phyloP scores from a whole-genome alignment of 164 flowering plant species.

The Saururus chinensis region DNA sequence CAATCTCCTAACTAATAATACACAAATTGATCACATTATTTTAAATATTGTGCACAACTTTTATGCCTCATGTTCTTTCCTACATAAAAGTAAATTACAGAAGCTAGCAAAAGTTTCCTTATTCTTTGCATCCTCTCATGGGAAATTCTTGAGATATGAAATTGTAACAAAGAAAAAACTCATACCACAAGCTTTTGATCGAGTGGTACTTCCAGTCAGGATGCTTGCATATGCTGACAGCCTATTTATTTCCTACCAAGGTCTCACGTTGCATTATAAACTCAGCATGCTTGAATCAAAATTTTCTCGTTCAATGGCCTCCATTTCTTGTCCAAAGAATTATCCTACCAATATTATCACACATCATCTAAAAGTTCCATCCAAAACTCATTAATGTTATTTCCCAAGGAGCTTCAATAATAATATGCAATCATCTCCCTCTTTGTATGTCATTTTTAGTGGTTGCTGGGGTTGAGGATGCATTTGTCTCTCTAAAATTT shows the following conservation, averaged over 20 bases:
- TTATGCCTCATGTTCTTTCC: slow-evolving; percentile 49
- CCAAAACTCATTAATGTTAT: slow-evolving; percentile 27
- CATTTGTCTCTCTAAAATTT: slow-evolving; percentile 62
- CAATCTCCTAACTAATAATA: too few species aligned
- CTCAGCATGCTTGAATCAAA: slow-evolving; percentile 52
- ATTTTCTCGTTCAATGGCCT: slow-evolving; percentile 38
- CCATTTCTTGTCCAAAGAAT: slow-evolving; percentile 31
- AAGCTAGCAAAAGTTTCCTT: slow-evolving; percentile 68
- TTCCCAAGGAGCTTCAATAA: slow-evolving; percentile 66
- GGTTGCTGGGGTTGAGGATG: slow-evolving; percentile 87
- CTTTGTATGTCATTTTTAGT: slow-evolving; percentile 73
- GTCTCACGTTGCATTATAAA: slow-evolving; percentile 76
- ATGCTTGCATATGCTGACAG: slow-evolving; percentile 84
- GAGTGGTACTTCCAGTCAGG: slow-evolving; percentile 59
- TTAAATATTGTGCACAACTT: neutral
- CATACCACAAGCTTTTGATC: slow-evolving; percentile 31
- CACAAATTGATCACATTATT: neutral
- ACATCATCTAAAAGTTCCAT: neutral
- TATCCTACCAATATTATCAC: neutral
- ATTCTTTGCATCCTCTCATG: slow-evolving; percentile 75
- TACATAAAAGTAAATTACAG: slow-evolving; percentile 68
- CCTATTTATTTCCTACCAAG: slow-evolving; percentile 52
- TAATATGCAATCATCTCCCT: slow-evolving; percentile 33
- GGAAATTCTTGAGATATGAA: slow-evolving; percentile 56
- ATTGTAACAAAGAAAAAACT: slow-evolving; percentile 48